Percentiles rank a stretch among this genome's conserved stretches.
Evolutionary conservation across 768 basidiomycete genomes (phyloP).

Genomic region (Xerocomus potaroensis): DNA sequence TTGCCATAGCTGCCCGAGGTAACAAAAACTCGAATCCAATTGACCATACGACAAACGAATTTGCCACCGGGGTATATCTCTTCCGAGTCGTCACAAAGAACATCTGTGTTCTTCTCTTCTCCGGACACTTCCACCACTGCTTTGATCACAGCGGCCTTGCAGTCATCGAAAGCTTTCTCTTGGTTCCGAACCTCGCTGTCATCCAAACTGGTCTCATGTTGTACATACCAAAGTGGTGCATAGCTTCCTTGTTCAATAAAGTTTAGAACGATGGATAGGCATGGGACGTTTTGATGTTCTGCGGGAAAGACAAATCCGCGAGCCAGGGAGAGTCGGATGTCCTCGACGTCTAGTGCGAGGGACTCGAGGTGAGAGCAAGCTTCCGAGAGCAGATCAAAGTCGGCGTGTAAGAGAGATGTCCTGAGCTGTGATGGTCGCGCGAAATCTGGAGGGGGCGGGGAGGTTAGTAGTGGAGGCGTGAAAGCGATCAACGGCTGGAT

Average conservation of each 20-base stretch:
- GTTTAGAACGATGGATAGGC: constrained; percentile 58
- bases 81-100: constrained; percentile 69
- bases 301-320: constrained; percentile 57
- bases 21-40: constrained; percentile 66
- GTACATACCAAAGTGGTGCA: constrained; percentile 57
- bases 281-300: constrained; percentile 52
- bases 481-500: constrained; percentile 56
- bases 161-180: constrained; percentile 72
- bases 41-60: constrained; percentile 69
- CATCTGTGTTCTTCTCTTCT: constrained; percentile 72
- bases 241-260: constrained; percentile 75
- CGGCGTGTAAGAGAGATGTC: constrained; percentile 50
- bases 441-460: constrained; percentile 36
- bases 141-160: constrained; percentile 84
- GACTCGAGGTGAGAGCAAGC: constrained; percentile 74
- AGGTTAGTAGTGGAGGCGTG: constrained; percentile 47
- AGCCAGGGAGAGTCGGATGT: constrained; percentile 67
- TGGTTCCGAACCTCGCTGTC: constrained; percentile 50
- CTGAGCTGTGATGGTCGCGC: constrained; percentile 38
- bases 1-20: constrained; percentile 30
- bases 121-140: constrained; percentile 82
- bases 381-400: constrained; percentile 72
- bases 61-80: constrained; percentile 56
- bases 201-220: constrained; percentile 30
- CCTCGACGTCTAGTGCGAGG: constrained; percentile 72